These are phyloP conservation scores for Phytophthora pluvialis DNA, from an alignment of 352 stramenopile species.

Conservation along the genomic window DNA sequence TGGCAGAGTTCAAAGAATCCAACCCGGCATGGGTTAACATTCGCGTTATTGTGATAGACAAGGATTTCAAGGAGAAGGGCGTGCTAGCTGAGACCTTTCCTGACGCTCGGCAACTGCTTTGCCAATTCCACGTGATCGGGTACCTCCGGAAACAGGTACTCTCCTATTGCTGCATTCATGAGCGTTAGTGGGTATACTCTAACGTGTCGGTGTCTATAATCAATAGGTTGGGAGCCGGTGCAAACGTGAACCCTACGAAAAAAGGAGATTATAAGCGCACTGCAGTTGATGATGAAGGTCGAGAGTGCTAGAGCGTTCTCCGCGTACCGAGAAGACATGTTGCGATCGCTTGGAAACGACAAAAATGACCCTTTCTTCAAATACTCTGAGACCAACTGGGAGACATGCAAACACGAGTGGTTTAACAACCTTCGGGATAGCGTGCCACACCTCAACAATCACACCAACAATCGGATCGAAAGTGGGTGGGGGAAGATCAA, in stretches of 20 bases:
- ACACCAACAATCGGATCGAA: not conserved
- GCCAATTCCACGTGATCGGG: conserved; percentile 19
- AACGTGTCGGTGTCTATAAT: not conserved
- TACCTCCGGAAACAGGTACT: conserved; percentile 12
- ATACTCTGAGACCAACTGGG: conserved; percentile 18
- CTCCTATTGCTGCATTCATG: not conserved
- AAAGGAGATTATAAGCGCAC: conserved; percentile 1
- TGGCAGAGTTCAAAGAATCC: not conserved
- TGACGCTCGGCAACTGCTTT: conserved; percentile 14
- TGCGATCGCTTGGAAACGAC: no score
- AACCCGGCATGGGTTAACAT: conserved; percentile 10
- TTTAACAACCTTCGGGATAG: not conserved
- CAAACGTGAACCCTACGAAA: not conserved
- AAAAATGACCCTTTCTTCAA: not conserved
- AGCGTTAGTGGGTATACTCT: no score
- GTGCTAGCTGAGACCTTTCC: conserved; percentile 13
- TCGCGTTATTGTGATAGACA: conserved; percentile 15
- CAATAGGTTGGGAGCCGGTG: conserved; percentile 11
- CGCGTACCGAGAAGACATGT: conserved; percentile 4
- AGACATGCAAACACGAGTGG: conserved; percentile 19
- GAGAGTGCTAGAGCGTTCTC: no score
- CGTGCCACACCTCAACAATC: not conserved
- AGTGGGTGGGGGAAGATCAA: not conserved
- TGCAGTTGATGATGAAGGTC: conserved; percentile 16
- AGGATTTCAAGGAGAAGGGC: conserved; percentile 22